Percentiles rank a stretch among this genome's conserved stretches.
Evolutionary conservation across 345 rosid genomes (phyloP).

Genomic region (Conringia planisiliqua): DNA sequence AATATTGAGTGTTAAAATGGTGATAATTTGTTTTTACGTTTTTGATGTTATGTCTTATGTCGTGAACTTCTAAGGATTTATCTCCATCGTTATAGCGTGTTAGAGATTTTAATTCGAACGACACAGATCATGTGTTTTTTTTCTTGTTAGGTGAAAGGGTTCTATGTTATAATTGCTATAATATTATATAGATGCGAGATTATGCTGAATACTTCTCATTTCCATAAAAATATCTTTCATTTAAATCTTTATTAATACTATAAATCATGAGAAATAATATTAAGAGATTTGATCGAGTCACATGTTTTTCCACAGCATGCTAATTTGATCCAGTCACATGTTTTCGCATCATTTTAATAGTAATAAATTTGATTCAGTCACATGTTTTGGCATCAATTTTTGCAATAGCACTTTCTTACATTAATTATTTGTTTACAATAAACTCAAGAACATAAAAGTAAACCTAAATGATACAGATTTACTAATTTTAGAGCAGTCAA

Average conservation of each 20-base stretch:
- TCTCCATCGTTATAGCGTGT: background rate
- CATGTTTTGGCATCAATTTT: background rate
- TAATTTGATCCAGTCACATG: conserved; percentile 17
- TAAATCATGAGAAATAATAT: background rate
- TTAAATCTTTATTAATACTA: background rate
- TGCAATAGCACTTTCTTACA: background rate
- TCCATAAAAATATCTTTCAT: background rate
- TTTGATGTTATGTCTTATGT: background rate
- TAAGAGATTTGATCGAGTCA: conserved; percentile 7
- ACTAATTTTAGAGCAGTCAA: background rate
- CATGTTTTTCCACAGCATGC: conserved; percentile 13
- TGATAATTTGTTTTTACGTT: background rate
- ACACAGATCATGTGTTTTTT: background rate
- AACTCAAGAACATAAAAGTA: background rate
- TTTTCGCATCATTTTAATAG: background rate
- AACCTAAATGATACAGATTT: background rate
- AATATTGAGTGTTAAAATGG: background rate
- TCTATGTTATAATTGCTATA: background rate
- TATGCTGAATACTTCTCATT: background rate
- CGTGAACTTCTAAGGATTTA: background rate
- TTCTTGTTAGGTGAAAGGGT: background rate
- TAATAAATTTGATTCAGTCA: background rate
- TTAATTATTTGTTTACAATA: background rate
- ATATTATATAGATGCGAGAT: background rate
- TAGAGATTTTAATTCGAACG: background rate